Percentiles rank a stretch among this genome's conserved stretches.
These are phyloP conservation scores for Rubus parviflorus DNA, from an alignment of 306 rosid species.

Conservation along the genomic window DNA sequence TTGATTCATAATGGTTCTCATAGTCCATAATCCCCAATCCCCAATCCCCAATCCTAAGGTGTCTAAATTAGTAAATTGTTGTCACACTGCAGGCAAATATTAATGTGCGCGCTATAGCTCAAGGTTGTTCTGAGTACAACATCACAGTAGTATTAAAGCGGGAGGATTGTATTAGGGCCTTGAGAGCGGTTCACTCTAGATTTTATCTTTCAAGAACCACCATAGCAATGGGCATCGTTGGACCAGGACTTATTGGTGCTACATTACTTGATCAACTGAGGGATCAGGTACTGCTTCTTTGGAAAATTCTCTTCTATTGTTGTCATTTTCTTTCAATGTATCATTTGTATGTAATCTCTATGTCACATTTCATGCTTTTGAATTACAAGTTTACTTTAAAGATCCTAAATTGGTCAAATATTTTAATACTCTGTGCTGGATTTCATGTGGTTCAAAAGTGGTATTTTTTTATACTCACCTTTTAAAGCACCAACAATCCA, in stretches of 20 bases:
- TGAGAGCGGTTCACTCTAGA: conserved; percentile 95
- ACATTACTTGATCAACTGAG: conserved; percentile 92
- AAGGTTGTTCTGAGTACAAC: conserved; percentile 97
- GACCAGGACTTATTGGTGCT: conserved; percentile 96
- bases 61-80: conserved; percentile 25
- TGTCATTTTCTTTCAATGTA: conserved; percentile 10
- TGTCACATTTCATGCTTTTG: neutral
- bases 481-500: neutral
- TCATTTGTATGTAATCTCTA: conserved; percentile 13
- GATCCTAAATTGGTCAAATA: neutral
- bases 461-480: neutral
- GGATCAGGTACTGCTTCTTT: conserved; percentile 74
- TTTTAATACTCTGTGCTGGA: neutral
- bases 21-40: conserved; percentile 20
- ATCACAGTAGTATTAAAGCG: conserved; percentile 86
- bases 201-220: conserved; percentile 94
- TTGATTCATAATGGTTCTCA: conserved; percentile 14
- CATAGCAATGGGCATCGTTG: conserved; percentile 91
- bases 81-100: conserved; percentile 71
- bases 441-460: neutral
- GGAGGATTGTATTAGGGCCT: conserved; percentile 92
- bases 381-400: too few species aligned
- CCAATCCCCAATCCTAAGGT: neutral
- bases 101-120: conserved; percentile 98
- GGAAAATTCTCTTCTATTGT: conserved; percentile 5